Percentiles rank a stretch among this genome's conserved stretches.
phyloP scores from a whole-genome alignment of 306 rosid genomes.

The Prunus campanulata region DNA sequence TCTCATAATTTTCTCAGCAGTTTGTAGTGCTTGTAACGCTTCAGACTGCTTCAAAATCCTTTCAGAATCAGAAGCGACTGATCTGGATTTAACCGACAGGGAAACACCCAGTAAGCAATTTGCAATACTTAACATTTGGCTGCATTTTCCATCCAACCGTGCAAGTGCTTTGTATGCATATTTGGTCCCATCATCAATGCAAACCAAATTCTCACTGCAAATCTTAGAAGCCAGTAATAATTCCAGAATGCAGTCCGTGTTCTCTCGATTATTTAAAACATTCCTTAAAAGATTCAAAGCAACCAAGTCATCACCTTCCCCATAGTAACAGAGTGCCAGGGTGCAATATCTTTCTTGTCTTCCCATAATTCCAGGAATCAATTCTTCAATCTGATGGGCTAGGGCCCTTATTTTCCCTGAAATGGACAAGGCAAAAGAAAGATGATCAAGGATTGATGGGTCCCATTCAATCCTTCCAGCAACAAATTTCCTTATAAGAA shows the following conservation, averaged over 20 bases:
- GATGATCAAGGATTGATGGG: conserved; percentile 74
- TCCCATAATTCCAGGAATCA: conserved; percentile 65
- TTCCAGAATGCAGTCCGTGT: conserved; percentile 42
- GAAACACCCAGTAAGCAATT: conserved; percentile 72
- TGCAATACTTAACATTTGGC: conserved; percentile 49
- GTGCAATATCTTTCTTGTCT: conserved; percentile 50
- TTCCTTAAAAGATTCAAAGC: conserved; percentile 83
- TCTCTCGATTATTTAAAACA: conserved; percentile 54
- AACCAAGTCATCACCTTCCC: conserved; percentile 53
- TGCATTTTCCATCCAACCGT: conserved; percentile 52
- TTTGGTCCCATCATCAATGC: conserved; percentile 60
- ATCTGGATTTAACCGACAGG: conserved; percentile 58
- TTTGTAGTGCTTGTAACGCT: conserved; percentile 60
- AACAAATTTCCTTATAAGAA: conserved; percentile 52
- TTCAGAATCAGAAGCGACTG: conserved; percentile 60
- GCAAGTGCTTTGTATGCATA: conserved; percentile 55
- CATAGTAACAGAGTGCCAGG: conserved; percentile 75
- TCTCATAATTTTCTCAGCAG: conserved; percentile 51
- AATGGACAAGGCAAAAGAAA: conserved; percentile 71
- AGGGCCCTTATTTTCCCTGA: conserved; percentile 58
- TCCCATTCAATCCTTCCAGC: conserved; percentile 65
- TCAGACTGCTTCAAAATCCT: conserved; percentile 54
- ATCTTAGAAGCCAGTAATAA: conserved; percentile 76
- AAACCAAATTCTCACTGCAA: conserved; percentile 57
- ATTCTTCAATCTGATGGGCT: conserved; percentile 68